Conservation (phyloP, 1,139 yeast species). For the Suhomyces atakaporum region DNA sequence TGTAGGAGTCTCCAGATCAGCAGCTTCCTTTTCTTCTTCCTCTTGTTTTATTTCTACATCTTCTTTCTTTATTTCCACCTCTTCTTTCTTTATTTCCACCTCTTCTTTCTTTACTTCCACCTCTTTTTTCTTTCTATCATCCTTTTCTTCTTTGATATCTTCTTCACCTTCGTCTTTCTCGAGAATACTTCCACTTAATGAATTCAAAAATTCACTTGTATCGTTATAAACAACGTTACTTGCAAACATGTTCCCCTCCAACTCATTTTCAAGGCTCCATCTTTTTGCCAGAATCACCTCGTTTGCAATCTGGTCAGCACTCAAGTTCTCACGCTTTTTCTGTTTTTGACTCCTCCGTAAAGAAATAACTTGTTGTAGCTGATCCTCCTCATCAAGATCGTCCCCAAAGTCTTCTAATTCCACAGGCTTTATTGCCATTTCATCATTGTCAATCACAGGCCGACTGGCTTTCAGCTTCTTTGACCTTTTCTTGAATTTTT, state of each 20-base stretch:
- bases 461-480: conserved; percentile 22
- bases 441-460: conserved; percentile 15
- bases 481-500: conserved; percentile 14
- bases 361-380: conserved; percentile 46
- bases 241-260: conserved; percentile 20
- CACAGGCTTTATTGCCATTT: conserved; percentile 25
- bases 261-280: conserved; percentile 31
- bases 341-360: conserved; percentile 43
- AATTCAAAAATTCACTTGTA: conserved; percentile 55
- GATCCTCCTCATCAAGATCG: conserved; percentile 40
- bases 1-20: conserved; percentile 20
- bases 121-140: too few relatives aligned
- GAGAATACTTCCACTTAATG: conserved; percentile 17
- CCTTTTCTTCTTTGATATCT: conserved; percentile 11
- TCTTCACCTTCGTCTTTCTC: conserved; percentile 20
- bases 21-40: neutral
- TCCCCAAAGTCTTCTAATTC: conserved; percentile 28
- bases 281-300: conserved; percentile 41
- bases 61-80: conserved; percentile 7
- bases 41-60: conserved; percentile 3
- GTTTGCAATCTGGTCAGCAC: conserved; percentile 50
- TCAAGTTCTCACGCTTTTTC: conserved; percentile 28
- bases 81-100: conserved; percentile 4
- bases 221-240: conserved; percentile 50
- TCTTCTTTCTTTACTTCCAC: conserved; percentile 4